Base-by-base conservation (phyloP, 164 flowering plant genomes). In the Vitis rotundifolia region DNA sequence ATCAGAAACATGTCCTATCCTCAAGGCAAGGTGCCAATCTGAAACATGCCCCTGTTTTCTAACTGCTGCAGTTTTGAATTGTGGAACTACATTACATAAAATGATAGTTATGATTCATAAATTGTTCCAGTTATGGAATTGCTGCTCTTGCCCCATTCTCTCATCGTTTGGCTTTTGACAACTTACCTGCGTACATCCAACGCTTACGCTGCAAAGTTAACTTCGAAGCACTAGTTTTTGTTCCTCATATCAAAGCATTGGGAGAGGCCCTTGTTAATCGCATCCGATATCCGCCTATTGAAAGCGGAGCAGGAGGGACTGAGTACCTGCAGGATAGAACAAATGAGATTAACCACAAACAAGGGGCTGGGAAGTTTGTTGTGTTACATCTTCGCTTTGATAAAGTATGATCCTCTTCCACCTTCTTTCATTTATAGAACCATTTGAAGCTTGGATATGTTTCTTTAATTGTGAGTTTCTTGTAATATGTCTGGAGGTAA, bases 121-220 rank as follows among this genome's bases (percentile, higher is more conserved):
- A 3, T 16, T 72, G 53, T 31, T 76, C 56, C 89, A 95, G 98
- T 53, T 87, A 90, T 72, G 97, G 98, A 10, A 86, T 96, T 81
- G 97, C 97, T 77, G 98, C 99, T 51, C 84, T 96, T 75, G 76
- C 99, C 9, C 99, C 99, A 47, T 96, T 96, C 83, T 96, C 99
- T 49, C 99, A 96, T 69, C 99, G 99, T 11, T 75, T 96, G 78
- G 86, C 95, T 62, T 96, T 96, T 75, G 88, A 96, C 66, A 82
- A 85, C 75, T 68, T 96, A 86, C 89, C 99, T 1, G 11, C 60
- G 68, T 76, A 89, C 59, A 83, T 96, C 73, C 99, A 96, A 74
- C 92, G 83, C 47, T 80, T 93, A 18, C 92, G 99, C 10, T 95
- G 99, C 73, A 95, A 93, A 79, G 97, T 91, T 70, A 91, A 91